Conservation (phyloP, 768 basidiomycete species). For the Rhodotorula diobovata region DNA sequence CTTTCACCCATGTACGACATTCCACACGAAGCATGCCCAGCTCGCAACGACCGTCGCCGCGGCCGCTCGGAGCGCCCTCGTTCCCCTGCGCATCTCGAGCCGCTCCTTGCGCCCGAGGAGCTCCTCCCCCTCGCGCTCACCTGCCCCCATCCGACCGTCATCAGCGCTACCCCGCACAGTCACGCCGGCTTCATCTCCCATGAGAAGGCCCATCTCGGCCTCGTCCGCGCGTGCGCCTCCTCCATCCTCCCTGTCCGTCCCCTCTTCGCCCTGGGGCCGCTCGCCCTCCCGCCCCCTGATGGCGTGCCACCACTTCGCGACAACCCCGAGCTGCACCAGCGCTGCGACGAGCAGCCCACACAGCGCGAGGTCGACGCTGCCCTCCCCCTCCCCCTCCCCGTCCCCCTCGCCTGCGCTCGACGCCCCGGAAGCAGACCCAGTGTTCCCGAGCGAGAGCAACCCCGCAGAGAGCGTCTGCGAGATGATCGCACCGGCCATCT, state of each 20-base stretch:
- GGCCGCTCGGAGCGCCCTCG: background rate
- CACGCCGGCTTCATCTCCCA: background rate
- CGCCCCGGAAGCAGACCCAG: too few relatives aligned
- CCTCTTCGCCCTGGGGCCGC: too few relatives aligned
- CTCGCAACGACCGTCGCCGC: background rate
- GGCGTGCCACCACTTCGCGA: constrained; percentile 2
- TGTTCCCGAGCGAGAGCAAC: constrained; percentile 7
- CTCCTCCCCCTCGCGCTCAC: background rate
- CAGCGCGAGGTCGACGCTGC: background rate
- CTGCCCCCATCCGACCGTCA: background rate
- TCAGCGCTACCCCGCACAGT: background rate
- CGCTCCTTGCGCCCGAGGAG: background rate
- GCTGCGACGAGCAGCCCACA: constrained; percentile 1
- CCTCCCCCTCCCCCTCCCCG: background rate
- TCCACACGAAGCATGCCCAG: constrained; percentile 10
- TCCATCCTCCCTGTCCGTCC: background rate
- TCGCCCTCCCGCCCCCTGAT: background rate
- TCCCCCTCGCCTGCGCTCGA: too few relatives aligned
- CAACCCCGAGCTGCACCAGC: constrained; percentile 15
- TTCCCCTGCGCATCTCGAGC: background rate
- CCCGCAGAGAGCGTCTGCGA: constrained; percentile 8
- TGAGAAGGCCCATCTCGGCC: background rate
- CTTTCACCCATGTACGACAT: background rate
- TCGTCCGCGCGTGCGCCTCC: background rate
- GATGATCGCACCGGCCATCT: constrained; percentile 28